phyloP scores from a whole-genome alignment of 345 rosid species.

The Eucalyptus regnans region DNA sequence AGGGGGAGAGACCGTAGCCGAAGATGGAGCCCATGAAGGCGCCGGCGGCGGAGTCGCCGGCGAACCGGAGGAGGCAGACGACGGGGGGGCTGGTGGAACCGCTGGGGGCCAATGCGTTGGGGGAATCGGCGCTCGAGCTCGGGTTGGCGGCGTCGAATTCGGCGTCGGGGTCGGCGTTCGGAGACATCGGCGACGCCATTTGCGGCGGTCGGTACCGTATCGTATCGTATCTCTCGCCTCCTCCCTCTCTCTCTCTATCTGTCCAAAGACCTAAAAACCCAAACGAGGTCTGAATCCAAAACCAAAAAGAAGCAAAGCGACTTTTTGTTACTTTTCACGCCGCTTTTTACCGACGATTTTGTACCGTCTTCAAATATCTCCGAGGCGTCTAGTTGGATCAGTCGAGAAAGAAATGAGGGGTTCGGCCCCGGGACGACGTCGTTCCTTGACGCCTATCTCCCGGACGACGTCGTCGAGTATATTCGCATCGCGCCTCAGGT shows the following conservation, averaged over 20 bases:
- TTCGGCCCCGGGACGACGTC: neutral
- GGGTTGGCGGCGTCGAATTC: constrained; percentile 13
- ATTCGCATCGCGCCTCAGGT: neutral
- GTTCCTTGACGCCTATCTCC: neutral
- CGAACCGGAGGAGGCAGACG: constrained; percentile 64
- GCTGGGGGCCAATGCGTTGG: constrained; percentile 27
- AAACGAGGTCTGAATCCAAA: neutral
- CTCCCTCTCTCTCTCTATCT: neutral
- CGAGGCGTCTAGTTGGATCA: too few species aligned
- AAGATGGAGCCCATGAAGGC: constrained; percentile 82
- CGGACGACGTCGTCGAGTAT: neutral
- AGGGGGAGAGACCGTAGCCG: constrained; percentile 49
- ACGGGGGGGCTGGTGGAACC: constrained; percentile 23
- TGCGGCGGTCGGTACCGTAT: neutral
- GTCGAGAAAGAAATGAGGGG: too few species aligned
- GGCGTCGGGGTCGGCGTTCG: constrained; percentile 8
- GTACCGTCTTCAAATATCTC: neutral
- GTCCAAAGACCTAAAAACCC: neutral
- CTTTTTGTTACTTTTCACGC: neutral
- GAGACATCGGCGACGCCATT: constrained; percentile 28
- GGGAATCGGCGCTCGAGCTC: constrained; percentile 10
- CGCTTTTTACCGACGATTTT: neutral
- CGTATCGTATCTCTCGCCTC: neutral
- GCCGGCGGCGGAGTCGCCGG: constrained; percentile 77
- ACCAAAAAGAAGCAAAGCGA: neutral